phyloP scores from a whole-genome alignment of 345 rosid species.

The Schrenkiella parvula region DNA sequence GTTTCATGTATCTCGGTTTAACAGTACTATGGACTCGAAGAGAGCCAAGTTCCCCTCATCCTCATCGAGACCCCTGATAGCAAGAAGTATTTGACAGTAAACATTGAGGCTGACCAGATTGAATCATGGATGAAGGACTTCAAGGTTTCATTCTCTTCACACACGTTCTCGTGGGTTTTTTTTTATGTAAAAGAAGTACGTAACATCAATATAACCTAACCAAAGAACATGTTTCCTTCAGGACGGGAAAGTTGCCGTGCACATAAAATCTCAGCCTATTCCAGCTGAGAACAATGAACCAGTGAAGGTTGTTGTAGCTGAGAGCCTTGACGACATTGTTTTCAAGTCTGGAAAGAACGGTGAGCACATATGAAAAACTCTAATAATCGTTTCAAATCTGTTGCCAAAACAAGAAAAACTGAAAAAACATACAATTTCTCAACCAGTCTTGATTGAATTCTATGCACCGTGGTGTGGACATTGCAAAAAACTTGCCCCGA shows the following conservation, averaged over 20 bases:
- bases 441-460: constrained; percentile 73
- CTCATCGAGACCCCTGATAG: constrained; percentile 63
- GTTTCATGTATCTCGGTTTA: constrained; percentile 22
- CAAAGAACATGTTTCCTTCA: constrained; percentile 41
- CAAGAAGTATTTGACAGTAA: constrained; percentile 69
- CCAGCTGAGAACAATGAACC: constrained; percentile 82
- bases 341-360: constrained; percentile 87
- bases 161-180: neutral
- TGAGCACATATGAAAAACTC: constrained; percentile 27
- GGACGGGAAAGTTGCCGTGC: constrained; percentile 75
- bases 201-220: neutral
- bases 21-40: constrained; percentile 91
- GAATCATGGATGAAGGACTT: constrained; percentile 83
- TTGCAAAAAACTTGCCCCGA: constrained; percentile 86
- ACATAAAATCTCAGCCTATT: constrained; percentile 80
- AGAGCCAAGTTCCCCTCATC: constrained; percentile 79
- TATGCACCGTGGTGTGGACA: constrained; percentile 99
- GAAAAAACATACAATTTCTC: neutral
- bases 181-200: neutral
- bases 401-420: constrained; percentile 4
- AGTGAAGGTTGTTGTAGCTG: constrained; percentile 92
- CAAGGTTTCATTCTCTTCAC: constrained; percentile 48
- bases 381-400: neutral
- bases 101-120: constrained; percentile 61
- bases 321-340: constrained; percentile 68